Evolutionary conservation across 345 rosid species (phyloP).

Genomic region (Sonneratia caseolaris): DNA sequence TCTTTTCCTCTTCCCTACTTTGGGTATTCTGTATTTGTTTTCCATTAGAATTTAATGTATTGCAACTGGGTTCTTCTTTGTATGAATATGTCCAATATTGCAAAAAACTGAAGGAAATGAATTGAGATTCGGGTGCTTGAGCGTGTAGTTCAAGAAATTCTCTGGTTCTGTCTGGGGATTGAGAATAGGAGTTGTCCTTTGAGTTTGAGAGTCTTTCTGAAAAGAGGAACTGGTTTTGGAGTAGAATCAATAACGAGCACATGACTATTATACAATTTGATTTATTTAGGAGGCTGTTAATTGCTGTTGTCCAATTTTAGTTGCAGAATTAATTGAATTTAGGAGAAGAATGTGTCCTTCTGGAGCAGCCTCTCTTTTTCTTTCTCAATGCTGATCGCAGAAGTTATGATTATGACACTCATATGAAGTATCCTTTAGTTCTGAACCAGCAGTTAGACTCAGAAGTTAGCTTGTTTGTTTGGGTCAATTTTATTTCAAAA

Average conservation of each 20-base stretch:
- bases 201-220: background rate
- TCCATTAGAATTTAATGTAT: background rate
- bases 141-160: background rate
- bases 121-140: background rate
- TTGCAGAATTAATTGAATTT: background rate
- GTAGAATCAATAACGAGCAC: no score
- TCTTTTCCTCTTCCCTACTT: background rate
- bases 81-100: background rate
- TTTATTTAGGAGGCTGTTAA: background rate
- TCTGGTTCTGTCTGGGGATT: background rate
- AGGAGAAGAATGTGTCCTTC: no score
- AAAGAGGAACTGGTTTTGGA: background rate
- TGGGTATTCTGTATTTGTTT: conserved; percentile 3
- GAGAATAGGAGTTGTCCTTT: background rate
- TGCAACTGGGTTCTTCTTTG: background rate
- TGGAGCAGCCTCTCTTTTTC: no score
- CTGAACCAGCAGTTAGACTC: background rate
- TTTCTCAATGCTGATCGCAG: background rate
- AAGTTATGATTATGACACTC: background rate
- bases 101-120: background rate
- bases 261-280: background rate
- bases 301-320: background rate
- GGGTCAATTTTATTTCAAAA: background rate
- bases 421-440: background rate
- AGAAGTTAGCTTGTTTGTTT: background rate